Evolutionary conservation across 164 flowering plant species (phyloP), one percentile per base, ranked within the genome.

Genomic region (Litsea cubeba): DNA sequence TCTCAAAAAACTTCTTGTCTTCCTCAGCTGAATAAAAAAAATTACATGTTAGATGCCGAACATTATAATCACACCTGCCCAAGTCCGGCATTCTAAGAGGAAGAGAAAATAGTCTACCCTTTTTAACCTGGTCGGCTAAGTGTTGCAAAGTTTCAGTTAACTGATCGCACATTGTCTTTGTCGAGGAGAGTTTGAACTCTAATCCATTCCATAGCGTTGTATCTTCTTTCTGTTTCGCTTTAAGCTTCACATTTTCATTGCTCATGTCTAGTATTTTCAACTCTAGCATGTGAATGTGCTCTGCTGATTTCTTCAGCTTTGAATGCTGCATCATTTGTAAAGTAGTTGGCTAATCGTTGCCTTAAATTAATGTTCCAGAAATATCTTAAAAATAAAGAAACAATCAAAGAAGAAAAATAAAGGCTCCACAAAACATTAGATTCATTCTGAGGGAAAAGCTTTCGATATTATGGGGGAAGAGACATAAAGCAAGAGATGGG

Each of bases 161-260:
- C 75, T 96, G 97, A 85, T 94, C 95, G 73, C 91, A 90, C 70
- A 90, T 75, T 25, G 92, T 79, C 84, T 92, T 94, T 4, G 96
- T 90, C 17, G 96, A 91, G 74, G 91, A 86, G 54, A 94, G 88
- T 72, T 96, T 94, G 23, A 96, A 94, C 50, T 94, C 98, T 77
- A 94, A 75, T 73, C 99, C 97, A 80, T 82, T 84, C 98, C 99
- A 94, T 6, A 92, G 90, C 82, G 89, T 92, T 76, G 87, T 88
- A 79, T 92, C 97, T 77, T 92, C 99, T 74, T 86, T 89, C 83
- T 86, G 94, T 87, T 88, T 94, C 80, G 89, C 98, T 82, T 86
- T 89, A 57, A 92, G 90, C 82, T 83, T 92, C 15, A 98, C 91
- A 82, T 96, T 94, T 79, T 94, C 99, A 75, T 94, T 94, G 65